Evolutionary conservation across 768 basidiomycete species (phyloP).

Genomic region (Calocybe indica): DNA sequence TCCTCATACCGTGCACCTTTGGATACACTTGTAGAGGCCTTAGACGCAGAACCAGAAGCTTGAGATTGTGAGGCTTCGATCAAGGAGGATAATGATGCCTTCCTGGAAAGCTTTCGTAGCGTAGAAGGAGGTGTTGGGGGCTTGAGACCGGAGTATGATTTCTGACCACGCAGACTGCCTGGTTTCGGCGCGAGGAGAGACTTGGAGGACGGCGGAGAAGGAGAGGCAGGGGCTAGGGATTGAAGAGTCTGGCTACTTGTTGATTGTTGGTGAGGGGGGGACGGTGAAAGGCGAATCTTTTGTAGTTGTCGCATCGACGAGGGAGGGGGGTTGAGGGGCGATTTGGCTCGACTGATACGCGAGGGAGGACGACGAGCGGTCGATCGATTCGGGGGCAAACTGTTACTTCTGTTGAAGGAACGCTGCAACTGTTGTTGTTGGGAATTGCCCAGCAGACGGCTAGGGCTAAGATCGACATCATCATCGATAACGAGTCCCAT

Average conservation of each 20-base stretch:
- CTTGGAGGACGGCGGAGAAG: conserved; percentile 41
- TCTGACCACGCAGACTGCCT: conserved; percentile 74
- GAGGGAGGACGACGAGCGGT: conserved; percentile 59
- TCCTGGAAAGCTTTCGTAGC: conserved; percentile 59
- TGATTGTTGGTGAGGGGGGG: conserved; percentile 56
- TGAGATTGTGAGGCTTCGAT: conserved; percentile 56
- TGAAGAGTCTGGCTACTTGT: conserved; percentile 59
- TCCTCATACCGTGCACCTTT: conserved; percentile 63
- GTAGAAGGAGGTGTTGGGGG: conserved; percentile 65
- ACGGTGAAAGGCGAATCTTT: conserved; percentile 62
- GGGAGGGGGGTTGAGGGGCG: conserved; percentile 61
- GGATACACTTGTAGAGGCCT: conserved; percentile 26
- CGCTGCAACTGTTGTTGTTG: conserved; percentile 36
- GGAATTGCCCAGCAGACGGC: conserved; percentile 53
- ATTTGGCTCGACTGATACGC: conserved; percentile 65
- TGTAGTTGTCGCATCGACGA: conserved; percentile 68
- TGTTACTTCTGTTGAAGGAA: conserved; percentile 49
- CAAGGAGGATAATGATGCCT: conserved; percentile 74
- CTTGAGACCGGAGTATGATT: conserved; percentile 79
- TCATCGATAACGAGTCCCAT: conserved; percentile 79
- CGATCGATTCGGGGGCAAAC: conserved; percentile 46
- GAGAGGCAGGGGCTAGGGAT: conserved; percentile 44
- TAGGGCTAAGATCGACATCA: conserved; percentile 77
- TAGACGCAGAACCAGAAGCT: conserved; percentile 47
- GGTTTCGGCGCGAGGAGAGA: conserved; percentile 65